Evolutionary conservation across 2,329 filamentous ascomycete species (phyloP), one percentile per base, ranked within the genome.

Genomic region (Bipolaris zeicola): DNA sequence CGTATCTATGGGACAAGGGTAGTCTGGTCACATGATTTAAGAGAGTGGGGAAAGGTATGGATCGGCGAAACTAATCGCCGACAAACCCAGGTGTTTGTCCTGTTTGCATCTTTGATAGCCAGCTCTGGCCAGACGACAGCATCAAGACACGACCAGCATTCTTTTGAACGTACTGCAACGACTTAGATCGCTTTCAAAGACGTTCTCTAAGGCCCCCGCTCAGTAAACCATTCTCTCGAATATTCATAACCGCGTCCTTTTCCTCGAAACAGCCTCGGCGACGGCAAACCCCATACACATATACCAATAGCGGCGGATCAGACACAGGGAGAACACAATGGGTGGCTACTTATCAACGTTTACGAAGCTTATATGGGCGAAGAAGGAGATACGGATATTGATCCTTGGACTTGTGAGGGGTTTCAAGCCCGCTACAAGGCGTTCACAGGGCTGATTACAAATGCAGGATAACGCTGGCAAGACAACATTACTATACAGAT

Each of bases 331-430:
- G 54, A 55, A 64, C 68, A 72, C 31, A 31, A 75, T 75, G 72
- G 72, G 72, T 18, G 68, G 66, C 42, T 72, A 69, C 41, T 44
- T 72, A 37, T 75, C 72, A 18, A 72, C 68, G 28, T 69, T 75
- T 8, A 60, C 61, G 52, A 61, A 63, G 46, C 52, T 74, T 34
- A 67, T 75, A 61, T 98, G 90, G 88, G 82, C 90, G 39, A 98
- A 98, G 83, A 99, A 98, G 82, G 95, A 99, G 81, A 97, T 97
- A 64, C 84, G 95, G 69, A 99, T 99, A 80, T 80, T 99, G 77
- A 97, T 97, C 67, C 80, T 97, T 59, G 93, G 93, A 71, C 86
- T 97, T 79, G 93, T 97, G 89, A 67, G 88, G 76, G 24, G 20
- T 34, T 31, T 22, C 22, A 26, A 39, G 24, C 22, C 33, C 13